Percentiles rank a stretch among this genome's conserved stretches.
phyloP scores from a whole-genome alignment of 2,329 filamentous ascomycete species.

The Penicillium sp. region DNA sequence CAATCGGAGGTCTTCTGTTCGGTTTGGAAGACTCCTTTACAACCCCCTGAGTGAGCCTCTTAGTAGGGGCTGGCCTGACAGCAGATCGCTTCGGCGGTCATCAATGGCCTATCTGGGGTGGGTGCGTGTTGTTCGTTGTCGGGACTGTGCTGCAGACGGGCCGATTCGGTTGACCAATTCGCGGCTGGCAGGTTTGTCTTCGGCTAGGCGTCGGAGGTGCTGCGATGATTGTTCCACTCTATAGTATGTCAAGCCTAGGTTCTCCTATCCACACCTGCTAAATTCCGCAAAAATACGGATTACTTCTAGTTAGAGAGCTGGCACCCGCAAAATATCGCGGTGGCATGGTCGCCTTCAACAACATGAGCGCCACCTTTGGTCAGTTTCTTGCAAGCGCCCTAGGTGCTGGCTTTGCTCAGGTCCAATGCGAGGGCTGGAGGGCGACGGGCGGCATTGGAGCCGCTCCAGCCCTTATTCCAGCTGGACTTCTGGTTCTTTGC shows the following conservation, averaged over 20 bases:
- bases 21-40: neutral
- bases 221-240: conserved; percentile 48
- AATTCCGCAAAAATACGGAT: neutral
- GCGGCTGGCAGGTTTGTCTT: conserved; percentile 49
- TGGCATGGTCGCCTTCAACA: conserved; percentile 26
- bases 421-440: conserved; percentile 50
- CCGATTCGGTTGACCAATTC: conserved; percentile 46
- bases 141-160: conserved; percentile 41
- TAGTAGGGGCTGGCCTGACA: conserved; percentile 33
- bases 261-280: too few relatives aligned
- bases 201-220: conserved; percentile 53
- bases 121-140: conserved; percentile 41
- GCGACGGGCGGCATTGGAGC: conserved; percentile 53
- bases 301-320: conserved; percentile 16
- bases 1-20: conserved; percentile 16
- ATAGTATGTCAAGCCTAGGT: conserved; percentile 13
- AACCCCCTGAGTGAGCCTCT: conserved; percentile 14
- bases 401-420: conserved; percentile 44
- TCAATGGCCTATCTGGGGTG: conserved; percentile 31
- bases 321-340: conserved; percentile 22
- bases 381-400: conserved; percentile 45
- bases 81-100: conserved; percentile 31
- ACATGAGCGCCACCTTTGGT: conserved; percentile 42
- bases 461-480: conserved; percentile 50
- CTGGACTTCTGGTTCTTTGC: conserved; percentile 48